Evolutionary conservation across 139 green algal species (phyloP).

Genomic region (Volvox reticuliferus): DNA sequence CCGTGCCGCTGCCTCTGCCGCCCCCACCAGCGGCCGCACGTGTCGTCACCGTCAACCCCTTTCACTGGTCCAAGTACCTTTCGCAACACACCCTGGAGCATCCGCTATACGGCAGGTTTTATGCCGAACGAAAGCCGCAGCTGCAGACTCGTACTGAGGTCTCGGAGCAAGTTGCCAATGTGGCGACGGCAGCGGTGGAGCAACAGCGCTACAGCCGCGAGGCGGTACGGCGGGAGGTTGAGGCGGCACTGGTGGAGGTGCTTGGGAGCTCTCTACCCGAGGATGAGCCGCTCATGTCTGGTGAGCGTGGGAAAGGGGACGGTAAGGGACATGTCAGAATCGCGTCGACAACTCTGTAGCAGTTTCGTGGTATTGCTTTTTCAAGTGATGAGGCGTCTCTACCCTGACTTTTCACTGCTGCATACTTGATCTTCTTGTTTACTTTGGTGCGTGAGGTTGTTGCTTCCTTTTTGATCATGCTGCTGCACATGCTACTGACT

Average conservation of each 20-base stretch:
- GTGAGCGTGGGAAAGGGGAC: conserved; percentile 25
- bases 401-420: no score
- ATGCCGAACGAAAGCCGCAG: background rate
- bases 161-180: background rate
- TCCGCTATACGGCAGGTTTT: conserved; percentile 44
- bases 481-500: no score
- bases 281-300: conserved; percentile 81
- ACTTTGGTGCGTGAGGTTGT: no score
- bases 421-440: no score
- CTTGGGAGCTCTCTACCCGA: conserved; percentile 65
- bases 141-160: background rate
- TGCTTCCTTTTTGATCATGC: no score
- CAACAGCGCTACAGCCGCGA: conserved; percentile 12
- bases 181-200: background rate
- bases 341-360: no score
- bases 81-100: background rate
- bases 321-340: no score
- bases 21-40: background rate
- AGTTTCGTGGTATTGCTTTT: no score
- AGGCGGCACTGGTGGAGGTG: conserved; percentile 67
- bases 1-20: background rate
- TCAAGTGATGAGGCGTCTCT: no score
- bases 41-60: conserved; percentile 68
- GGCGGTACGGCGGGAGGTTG: conserved; percentile 55
- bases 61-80: conserved; percentile 57